Evolutionary conservation across 2,329 filamentous ascomycete genomes (phyloP), one percentile per base, ranked within the genome.

Genomic region (Cladophialophora carrionii): DNA sequence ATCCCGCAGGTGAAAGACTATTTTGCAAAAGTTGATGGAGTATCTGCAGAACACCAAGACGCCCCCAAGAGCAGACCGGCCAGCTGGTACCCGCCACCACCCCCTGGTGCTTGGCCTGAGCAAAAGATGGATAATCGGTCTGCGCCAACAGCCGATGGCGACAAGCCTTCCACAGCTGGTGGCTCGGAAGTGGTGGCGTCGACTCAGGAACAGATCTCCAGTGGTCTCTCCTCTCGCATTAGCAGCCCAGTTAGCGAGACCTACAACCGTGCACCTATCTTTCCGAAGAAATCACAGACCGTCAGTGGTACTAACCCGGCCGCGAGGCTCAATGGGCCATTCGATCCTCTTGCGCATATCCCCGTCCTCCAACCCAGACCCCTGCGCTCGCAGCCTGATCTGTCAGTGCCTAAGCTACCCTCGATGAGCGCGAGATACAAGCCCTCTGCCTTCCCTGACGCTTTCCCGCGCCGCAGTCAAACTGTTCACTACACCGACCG

Each of bases 281-380:
- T 64, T 32, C 64, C 61, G 14, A 65, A 51, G 54, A 67, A 66
- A 59, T 55, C 64, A 34, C 74, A 72, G 52, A 74, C 72, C 49
- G 67, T 74, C 54, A 69, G 68, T 24, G 67, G 69, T 51, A 65
- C 70, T 9, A 71, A 69, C 60, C 70, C 71, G 51, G 67, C 70
- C 51, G 71, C 71, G 29, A 72, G 71, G 57, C 68, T 73, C 12
- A 65, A 69, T 43, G 67, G 67, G 12, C 72, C 71, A 2, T 74
- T 73, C 59, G 71, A 74, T 67, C 70, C 70, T 29, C 62, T 70
- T 17, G 64, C 60, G 24, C 53, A 60, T 34, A 43, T 63, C 29
- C 62, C 65, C 24, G n/a, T 43, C 24, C 41, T 62, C 20, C 65
- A 62, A 55, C 57, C 63, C 43, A 54, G 60, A 37, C 53, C 56